Evolutionary conservation across 441 rosid species (phyloP).

Genomic region (Syzygium malaccense): DNA sequence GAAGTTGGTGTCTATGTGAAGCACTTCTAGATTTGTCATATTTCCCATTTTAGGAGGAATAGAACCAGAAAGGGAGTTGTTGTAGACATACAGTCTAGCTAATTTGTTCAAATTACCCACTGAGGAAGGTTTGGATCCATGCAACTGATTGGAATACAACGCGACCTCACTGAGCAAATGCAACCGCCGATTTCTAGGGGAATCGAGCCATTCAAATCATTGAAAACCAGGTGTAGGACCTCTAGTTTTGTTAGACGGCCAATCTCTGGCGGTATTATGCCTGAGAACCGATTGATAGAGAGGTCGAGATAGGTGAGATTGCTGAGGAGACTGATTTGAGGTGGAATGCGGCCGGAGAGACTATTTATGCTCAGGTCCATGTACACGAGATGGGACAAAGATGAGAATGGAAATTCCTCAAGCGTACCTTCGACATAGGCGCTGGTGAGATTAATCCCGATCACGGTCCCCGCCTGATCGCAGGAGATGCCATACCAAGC

Average conservation of each 20-base stretch:
- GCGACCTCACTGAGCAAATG: conserved; percentile 11
- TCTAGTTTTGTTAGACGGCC: conserved; percentile 14
- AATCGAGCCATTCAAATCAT: conserved; percentile 23
- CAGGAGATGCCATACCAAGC: conserved; percentile 35
- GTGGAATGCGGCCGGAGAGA: not conserved
- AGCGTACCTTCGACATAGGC: not conserved
- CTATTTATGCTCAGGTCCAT: not conserved
- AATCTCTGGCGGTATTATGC: conserved; percentile 22
- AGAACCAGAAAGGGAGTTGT: conserved; percentile 20
- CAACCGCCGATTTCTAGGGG: conserved; percentile 18
- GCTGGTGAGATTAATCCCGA: not conserved
- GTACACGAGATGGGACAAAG: not conserved
- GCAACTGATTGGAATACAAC: conserved; percentile 6
- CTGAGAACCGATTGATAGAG: conserved; percentile 12
- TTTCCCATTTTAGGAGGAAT: conserved; percentile 32
- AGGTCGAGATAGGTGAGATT: not conserved
- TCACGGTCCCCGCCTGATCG: not conserved
- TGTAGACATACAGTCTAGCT: not conserved
- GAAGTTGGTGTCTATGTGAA: conserved; percentile 7
- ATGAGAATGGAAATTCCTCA: not conserved
- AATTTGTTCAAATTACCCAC: conserved; percentile 21
- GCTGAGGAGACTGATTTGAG: not conserved
- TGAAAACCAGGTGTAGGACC: conserved; percentile 10
- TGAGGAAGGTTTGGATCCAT: conserved; percentile 26
- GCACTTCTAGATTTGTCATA: conserved; percentile 1